These are phyloP conservation scores for Podospora australis DNA, from an alignment of 495 filamentous ascomycete species.

Conservation along the genomic window DNA sequence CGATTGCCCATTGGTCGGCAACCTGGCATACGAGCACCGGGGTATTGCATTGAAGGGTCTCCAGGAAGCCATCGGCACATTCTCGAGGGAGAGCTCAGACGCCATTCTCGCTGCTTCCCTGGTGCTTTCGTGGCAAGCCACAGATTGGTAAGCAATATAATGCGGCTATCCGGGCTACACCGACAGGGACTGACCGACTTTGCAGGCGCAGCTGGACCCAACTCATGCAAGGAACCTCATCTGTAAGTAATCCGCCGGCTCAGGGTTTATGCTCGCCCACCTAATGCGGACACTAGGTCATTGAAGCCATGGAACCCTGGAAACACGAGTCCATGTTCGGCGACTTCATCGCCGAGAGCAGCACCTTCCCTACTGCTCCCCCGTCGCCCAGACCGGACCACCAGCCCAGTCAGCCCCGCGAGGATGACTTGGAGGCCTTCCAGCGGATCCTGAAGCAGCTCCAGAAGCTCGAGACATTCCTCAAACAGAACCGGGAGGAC, in stretches of 20 bases:
- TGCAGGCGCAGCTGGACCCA: conserved; percentile 84
- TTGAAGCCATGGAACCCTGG: conserved; percentile 90
- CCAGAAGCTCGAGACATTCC: conserved; percentile 60
- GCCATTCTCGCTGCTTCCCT: conserved; percentile 89
- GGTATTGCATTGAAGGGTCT: conserved; percentile 79
- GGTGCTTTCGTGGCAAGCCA: conserved; percentile 91
- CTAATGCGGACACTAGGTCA: conserved; percentile 52
- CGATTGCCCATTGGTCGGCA: conserved; percentile 70
- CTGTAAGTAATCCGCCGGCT: conserved; percentile 46
- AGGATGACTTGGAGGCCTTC: conserved; percentile 64
- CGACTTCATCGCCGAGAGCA: conserved; percentile 73
- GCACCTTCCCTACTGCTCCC: conserved; percentile 56
- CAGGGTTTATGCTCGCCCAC: conserved; percentile 2
- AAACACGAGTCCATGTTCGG: conserved; percentile 80
- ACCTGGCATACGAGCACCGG: conserved; percentile 80
- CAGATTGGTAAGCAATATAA: conserved; percentile 75
- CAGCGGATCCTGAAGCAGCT: conserved; percentile 62
- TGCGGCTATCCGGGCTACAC: conserved; percentile 23
- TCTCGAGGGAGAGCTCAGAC: conserved; percentile 83
- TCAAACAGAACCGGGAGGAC: conserved; percentile 68
- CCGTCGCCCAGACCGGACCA: conserved; percentile 53
- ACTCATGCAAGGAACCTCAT: conserved; percentile 84
- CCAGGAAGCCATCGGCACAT: conserved; percentile 76
- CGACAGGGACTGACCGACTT: conserved; percentile 27
- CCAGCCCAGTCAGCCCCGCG: conserved; percentile 49